These are phyloP conservation scores for Cladochytrium replicatum DNA, from an alignment of 192 early-diverging fungal genomes.

Conservation along the genomic window DNA sequence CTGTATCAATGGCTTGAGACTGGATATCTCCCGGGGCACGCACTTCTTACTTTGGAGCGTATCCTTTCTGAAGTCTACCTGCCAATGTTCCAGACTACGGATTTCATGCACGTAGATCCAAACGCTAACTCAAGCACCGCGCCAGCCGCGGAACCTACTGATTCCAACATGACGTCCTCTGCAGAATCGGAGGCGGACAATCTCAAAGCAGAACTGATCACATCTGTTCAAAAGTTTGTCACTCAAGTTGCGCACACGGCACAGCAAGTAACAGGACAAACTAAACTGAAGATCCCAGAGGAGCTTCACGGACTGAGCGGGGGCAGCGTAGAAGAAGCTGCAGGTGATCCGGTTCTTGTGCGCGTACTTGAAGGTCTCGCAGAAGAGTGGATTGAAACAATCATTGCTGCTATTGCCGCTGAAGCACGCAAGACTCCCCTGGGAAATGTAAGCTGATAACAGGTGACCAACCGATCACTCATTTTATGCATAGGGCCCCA, in stretches of 20 bases:
- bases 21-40: slow-evolving; percentile 43
- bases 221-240: slow-evolving; percentile 42
- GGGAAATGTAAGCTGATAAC: slow-evolving; percentile 27
- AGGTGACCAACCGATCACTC: slow-evolving; percentile 5
- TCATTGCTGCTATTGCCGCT: slow-evolving; percentile 32
- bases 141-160: background rate
- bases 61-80: slow-evolving; percentile 45
- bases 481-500: slow-evolving; percentile 31
- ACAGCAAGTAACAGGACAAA: slow-evolving; percentile 49
- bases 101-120: slow-evolving; percentile 5
- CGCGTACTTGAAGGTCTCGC: slow-evolving; percentile 32
- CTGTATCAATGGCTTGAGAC: slow-evolving; percentile 37
- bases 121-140: slow-evolving; percentile 2
- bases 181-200: slow-evolving; percentile 13
- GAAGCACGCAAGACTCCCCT: slow-evolving; percentile 41
- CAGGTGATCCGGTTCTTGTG: slow-evolving; percentile 23
- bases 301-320: slow-evolving; percentile 26
- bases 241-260: slow-evolving; percentile 42
- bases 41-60: slow-evolving; percentile 46
- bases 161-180: background rate
- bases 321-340: slow-evolving; percentile 21
- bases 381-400: slow-evolving; percentile 48
- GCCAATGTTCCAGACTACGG: slow-evolving; percentile 33
- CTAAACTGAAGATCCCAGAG: slow-evolving; percentile 43
- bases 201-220: slow-evolving; percentile 31